Conservation (phyloP, 2,329 filamentous ascomycete genomes). For the Thermomyces lanuginosus region DNA sequence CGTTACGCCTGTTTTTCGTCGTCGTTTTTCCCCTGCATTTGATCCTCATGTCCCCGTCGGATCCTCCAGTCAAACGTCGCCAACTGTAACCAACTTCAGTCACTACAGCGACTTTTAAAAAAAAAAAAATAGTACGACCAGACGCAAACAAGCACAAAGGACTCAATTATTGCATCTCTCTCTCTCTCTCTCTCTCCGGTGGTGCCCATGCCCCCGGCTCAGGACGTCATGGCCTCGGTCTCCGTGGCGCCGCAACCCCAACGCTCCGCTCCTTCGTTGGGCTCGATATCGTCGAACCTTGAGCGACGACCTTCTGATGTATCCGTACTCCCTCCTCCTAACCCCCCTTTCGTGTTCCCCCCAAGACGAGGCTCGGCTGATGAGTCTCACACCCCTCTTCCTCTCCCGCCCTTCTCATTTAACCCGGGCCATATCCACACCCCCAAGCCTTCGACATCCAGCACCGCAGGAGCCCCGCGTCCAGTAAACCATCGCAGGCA, state of each 20-base stretch:
- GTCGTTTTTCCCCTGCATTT: not conserved
- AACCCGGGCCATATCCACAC: constrained; percentile 17
- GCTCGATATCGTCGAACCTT: constrained; percentile 4
- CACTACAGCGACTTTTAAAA: too few species aligned
- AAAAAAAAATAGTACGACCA: too few species aligned
- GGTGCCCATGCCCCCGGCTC: not conserved
- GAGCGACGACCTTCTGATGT: constrained; percentile 1
- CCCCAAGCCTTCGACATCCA: constrained; percentile 38
- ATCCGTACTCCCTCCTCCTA: constrained; percentile 1
- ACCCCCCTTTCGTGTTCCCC: constrained; percentile 5
- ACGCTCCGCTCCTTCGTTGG: constrained; percentile 2
- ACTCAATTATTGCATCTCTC: not conserved
- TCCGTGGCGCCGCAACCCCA: not conserved
- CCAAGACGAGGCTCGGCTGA: constrained; percentile 2
- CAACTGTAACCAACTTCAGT: too few species aligned
- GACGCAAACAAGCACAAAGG: too few species aligned
- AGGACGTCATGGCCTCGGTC: constrained; percentile 1
- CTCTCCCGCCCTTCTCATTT: constrained; percentile 24
- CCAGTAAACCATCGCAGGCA: constrained; percentile 52
- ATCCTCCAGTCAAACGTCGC: not conserved
- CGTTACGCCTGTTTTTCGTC: not conserved
- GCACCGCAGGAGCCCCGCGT: constrained; percentile 35
- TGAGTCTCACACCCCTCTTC: constrained; percentile 28
- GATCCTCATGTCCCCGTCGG: not conserved
- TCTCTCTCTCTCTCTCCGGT: constrained; percentile 3